phyloP scores from a whole-genome alignment of 176 grass and related monocot genomes.

The Eleusine indica region DNA sequence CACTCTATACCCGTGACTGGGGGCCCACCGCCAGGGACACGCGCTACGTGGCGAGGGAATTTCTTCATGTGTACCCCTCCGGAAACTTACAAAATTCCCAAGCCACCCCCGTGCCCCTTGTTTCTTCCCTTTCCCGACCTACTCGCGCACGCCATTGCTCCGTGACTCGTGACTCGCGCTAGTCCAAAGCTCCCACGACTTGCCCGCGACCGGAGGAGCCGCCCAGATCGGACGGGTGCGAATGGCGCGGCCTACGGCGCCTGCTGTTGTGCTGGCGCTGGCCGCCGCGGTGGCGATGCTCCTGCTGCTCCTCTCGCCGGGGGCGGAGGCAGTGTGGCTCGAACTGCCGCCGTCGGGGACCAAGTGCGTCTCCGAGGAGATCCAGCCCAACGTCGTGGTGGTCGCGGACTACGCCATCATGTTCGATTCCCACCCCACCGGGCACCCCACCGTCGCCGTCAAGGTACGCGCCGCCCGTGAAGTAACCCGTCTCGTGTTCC shows the following conservation, averaged over 20 bases:
- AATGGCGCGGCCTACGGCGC: slow-evolving; percentile 27
- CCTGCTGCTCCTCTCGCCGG: slow-evolving; percentile 17
- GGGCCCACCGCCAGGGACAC: neutral
- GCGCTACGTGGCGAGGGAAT: neutral
- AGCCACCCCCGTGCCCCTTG: neutral
- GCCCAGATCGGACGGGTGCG: slow-evolving; percentile 43
- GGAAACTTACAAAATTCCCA: slow-evolving; percentile 2
- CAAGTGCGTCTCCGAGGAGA: slow-evolving; percentile 99
- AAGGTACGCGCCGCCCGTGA: slow-evolving; percentile 46
- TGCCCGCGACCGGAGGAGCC: slow-evolving; percentile 6
- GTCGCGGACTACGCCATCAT: slow-evolving; percentile 77
- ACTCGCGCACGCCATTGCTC: slow-evolving; percentile 37
- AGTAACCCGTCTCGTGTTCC: neutral
- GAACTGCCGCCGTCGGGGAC: slow-evolving; percentile 75
- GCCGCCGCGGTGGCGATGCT: slow-evolving; percentile 13
- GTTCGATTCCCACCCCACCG: slow-evolving; percentile 47
- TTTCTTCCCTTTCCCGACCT: neutral
- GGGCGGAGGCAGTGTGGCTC: slow-evolving; percentile 68
- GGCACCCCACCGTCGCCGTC: slow-evolving; percentile 69
- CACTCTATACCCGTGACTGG: neutral
- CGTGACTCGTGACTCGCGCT: neutral
- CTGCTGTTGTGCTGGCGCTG: slow-evolving; percentile 9
- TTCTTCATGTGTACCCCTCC: slow-evolving; percentile 25
- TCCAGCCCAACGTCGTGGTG: slow-evolving; percentile 96
- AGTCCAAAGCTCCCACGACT: slow-evolving; percentile 48